These are phyloP conservation scores for Solanum clarkiae DNA, from an alignment of 257 asterid species.

Conservation along the genomic window DNA sequence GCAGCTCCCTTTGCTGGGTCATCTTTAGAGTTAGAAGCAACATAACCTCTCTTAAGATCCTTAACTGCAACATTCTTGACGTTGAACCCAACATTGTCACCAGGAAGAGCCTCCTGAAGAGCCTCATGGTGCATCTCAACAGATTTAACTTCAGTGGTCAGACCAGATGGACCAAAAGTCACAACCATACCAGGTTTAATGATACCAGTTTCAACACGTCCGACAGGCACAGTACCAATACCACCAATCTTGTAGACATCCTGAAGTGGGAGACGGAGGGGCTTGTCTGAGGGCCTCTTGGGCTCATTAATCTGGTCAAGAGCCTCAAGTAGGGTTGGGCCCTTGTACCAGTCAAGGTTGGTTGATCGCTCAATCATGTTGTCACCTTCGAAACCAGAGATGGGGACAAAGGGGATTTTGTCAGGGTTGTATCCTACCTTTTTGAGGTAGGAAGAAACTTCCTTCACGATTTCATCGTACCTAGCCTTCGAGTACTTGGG, in stretches of 20 bases:
- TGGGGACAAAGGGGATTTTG: conserved; percentile 49
- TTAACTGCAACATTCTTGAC: conserved; percentile 57
- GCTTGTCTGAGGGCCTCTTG: conserved; percentile 40
- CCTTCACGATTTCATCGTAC: conserved; percentile 52
- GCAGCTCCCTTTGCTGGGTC: conserved; percentile 52
- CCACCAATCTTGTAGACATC: conserved; percentile 45
- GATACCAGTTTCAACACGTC: conserved; percentile 22
- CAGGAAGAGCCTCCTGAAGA: conserved; percentile 30
- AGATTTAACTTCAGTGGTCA: conserved; percentile 25
- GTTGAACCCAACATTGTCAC: conserved; percentile 44
- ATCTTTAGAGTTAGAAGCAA: conserved; percentile 57
- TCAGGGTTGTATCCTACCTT: conserved; percentile 70
- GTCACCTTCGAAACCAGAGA: conserved; percentile 57
- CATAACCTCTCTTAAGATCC: conserved; percentile 53
- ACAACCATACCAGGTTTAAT: conserved; percentile 25
- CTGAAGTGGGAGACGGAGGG: conserved; percentile 44
- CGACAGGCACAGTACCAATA: conserved; percentile 40
- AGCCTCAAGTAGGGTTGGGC: conserved; percentile 51
- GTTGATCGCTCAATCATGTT: conserved; percentile 55
- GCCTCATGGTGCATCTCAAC: conserved; percentile 45
- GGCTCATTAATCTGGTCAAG: conserved; percentile 31
- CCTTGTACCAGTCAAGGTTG: conserved; percentile 60
- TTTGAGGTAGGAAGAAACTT: conserved; percentile 52
- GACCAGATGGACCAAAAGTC: conserved; percentile 17
- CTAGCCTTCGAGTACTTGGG: conserved; percentile 53